A percentile compares a stretch with the other conserved stretches of the same genome.
phyloP scores from a whole-genome alignment of 768 basidiomycete species.

The Pisolithus orientalis region DNA sequence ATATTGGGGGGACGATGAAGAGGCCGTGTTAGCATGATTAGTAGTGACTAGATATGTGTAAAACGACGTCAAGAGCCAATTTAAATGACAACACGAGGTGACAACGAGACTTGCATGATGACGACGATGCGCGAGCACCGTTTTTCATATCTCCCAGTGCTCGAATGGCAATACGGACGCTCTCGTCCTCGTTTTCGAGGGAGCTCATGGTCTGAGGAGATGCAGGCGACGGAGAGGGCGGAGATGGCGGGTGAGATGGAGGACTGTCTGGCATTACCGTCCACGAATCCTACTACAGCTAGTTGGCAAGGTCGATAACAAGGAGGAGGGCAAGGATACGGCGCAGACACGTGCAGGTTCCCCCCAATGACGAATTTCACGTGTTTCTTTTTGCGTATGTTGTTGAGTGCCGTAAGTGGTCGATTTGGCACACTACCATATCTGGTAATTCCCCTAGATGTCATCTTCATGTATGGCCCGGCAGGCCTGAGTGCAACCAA shows the following conservation, averaged over 20 bases:
- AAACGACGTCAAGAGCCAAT: background rate
- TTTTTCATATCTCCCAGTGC: constrained; percentile 78
- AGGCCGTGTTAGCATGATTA: background rate
- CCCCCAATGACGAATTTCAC: background rate
- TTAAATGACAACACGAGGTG: background rate
- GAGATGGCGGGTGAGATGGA: background rate
- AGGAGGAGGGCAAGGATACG: background rate
- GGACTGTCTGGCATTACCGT: background rate
- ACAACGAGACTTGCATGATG: constrained; percentile 7
- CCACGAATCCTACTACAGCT: too few species aligned
- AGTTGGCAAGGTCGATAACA: background rate
- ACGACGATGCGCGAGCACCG: constrained; percentile 19
- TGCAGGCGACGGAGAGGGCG: background rate
- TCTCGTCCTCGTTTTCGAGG: constrained; percentile 61
- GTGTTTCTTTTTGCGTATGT: background rate
- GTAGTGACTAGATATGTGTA: background rate
- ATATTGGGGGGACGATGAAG: constrained; percentile 6
- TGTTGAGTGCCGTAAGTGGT: constrained; percentile 22
- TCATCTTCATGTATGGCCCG: too few species aligned
- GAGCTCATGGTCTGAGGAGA: constrained; percentile 3
- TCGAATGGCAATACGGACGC: constrained; percentile 69
- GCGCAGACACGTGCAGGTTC: background rate
- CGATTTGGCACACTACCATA: background rate
- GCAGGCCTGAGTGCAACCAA: too few species aligned
- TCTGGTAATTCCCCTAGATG: background rate